Conservation (phyloP, 2,329 filamentous ascomycete genomes). For the Hypoxylon rubiginosum region DNA sequence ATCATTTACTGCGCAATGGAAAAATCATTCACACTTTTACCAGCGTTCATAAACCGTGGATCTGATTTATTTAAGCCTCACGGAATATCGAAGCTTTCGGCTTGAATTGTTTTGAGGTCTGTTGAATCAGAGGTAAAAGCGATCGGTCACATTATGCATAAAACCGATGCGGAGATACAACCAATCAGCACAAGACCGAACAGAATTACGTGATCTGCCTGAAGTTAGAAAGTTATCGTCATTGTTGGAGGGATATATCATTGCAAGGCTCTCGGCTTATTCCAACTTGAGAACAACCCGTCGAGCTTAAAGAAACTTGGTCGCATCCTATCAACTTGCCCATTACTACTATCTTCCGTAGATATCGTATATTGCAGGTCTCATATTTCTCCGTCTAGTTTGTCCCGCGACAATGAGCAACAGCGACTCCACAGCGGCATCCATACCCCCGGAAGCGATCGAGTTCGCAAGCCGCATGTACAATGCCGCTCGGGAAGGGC, state of each 20-base stretch:
- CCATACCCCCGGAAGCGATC: constrained; percentile 73
- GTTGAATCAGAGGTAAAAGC: background rate
- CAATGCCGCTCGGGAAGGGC: constrained; percentile 73
- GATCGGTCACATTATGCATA: background rate
- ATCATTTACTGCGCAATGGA: background rate
- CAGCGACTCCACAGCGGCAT: constrained; percentile 27
- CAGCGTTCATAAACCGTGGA: background rate
- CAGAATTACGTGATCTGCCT: constrained; percentile 19
- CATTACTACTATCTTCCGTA: background rate
- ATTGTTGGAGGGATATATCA: constrained; percentile 9
- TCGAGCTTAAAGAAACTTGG: background rate
- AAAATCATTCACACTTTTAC: background rate
- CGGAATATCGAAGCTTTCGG: background rate
- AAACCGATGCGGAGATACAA: constrained; percentile 6
- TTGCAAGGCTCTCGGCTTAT: constrained; percentile 8
- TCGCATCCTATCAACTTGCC: background rate
- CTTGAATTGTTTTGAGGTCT: background rate
- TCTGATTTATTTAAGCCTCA: too few relatives aligned
- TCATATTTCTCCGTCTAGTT: background rate
- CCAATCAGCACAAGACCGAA: constrained; percentile 26
- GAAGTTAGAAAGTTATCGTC: background rate
- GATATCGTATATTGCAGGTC: background rate
- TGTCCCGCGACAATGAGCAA: constrained; percentile 38
- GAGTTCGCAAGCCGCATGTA: constrained; percentile 76
- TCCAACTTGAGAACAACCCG: constrained; percentile 1